phyloP scores from a whole-genome alignment of 306 rosid genomes.

The Malus fusca region DNA sequence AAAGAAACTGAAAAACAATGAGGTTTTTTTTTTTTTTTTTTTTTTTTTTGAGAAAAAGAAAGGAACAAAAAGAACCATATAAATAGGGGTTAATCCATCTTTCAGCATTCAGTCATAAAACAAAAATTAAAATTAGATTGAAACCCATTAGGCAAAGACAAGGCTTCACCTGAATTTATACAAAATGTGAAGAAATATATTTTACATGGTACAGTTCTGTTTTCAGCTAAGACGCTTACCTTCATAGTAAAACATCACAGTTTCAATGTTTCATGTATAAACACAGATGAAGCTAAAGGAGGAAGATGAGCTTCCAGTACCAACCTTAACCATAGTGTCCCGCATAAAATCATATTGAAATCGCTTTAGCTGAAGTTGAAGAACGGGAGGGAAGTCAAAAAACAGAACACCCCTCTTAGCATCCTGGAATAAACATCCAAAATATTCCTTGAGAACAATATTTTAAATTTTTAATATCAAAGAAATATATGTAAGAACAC shows the following conservation, averaged over 20 bases:
- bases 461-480: neutral
- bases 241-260: neutral
- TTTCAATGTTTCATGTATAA: neutral
- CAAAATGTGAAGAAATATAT: neutral
- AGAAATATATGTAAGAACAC: too few species aligned
- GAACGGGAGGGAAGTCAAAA: slow-evolving; percentile 95
- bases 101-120: neutral
- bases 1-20: too few species aligned
- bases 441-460: neutral
- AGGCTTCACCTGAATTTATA: neutral
- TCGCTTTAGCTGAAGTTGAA: slow-evolving; percentile 89
- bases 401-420: slow-evolving; percentile 88
- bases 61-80: neutral
- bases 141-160: neutral
- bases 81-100: neutral
- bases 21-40: too few species aligned
- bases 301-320: slow-evolving; percentile 18
- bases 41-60: too few species aligned
- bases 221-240: neutral
- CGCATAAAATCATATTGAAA: slow-evolving; percentile 83
- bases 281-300: too few species aligned
- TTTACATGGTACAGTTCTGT: neutral
- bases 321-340: slow-evolving; percentile 88
- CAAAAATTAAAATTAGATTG: too few species aligned
- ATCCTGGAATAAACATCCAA: slow-evolving; percentile 45